These are phyloP conservation scores for Gomphus bonarii DNA, from an alignment of 1,284 basidiomycete genomes.

Conservation along the genomic window DNA sequence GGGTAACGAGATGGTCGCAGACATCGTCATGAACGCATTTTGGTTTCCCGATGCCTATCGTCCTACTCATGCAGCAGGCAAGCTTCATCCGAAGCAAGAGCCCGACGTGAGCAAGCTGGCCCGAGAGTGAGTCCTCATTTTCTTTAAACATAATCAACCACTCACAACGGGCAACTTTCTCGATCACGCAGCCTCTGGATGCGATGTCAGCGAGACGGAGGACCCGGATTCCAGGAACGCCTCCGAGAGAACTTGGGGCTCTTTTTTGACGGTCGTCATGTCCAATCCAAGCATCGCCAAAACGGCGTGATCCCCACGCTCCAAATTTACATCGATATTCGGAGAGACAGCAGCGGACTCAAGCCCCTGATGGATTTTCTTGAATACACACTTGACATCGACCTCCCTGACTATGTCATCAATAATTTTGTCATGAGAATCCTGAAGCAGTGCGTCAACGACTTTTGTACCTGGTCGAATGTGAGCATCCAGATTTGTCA, in stretches of 20 bases:
- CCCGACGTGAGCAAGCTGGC: slow-evolving; percentile 20
- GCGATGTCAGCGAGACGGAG: neutral
- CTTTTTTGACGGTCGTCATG: slow-evolving; percentile 28
- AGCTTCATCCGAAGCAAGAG: slow-evolving; percentile 15
- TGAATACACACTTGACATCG: slow-evolving; percentile 39
- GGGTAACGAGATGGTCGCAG: slow-evolving; percentile 34
- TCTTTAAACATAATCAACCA: too few relatives aligned
- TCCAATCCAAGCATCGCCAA: slow-evolving; percentile 25
- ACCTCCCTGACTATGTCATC: slow-evolving; percentile 25
- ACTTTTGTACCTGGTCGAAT: slow-evolving; percentile 37
- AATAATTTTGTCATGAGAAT: slow-evolving; percentile 23
- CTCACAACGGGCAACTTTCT: too few relatives aligned
- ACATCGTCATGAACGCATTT: slow-evolving; percentile 44
- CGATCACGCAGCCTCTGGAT: neutral
- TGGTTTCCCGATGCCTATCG: slow-evolving; percentile 33
- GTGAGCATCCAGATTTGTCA: slow-evolving; percentile 23
- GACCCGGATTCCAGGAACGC: slow-evolving; percentile 15
- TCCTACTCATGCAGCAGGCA: slow-evolving; percentile 18
- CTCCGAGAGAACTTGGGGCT: slow-evolving; percentile 27
- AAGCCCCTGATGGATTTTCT: slow-evolving; percentile 42
- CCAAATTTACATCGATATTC: slow-evolving; percentile 34
- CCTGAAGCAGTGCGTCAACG: slow-evolving; percentile 29
- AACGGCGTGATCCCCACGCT: slow-evolving; percentile 27
- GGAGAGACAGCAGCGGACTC: slow-evolving; percentile 38
- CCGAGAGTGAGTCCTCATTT: neutral